Percentiles rank a stretch among this genome's conserved stretches.
These are phyloP conservation scores for Ophiostoma populinum DNA, from an alignment of 2,329 filamentous ascomycete genomes.

Conservation along the genomic window DNA sequence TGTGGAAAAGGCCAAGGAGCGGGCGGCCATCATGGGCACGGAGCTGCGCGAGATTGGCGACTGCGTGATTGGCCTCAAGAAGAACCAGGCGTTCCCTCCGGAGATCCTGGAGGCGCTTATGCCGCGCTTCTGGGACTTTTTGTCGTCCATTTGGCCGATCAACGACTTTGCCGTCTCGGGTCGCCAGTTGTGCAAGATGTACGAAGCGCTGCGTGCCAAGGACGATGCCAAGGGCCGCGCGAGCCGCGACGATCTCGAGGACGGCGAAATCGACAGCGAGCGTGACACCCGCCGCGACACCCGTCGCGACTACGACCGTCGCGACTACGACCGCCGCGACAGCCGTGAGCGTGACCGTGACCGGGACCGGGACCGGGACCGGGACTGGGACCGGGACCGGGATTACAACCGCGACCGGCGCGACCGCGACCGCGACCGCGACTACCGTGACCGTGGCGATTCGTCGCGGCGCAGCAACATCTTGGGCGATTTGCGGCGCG, in stretches of 20 bases:
- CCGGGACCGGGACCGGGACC: conserved; percentile 2
- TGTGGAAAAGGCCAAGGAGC: conserved; percentile 18
- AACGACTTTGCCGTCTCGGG: conserved; percentile 21
- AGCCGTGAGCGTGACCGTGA: conserved; percentile 8
- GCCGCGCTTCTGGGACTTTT: conserved; percentile 22
- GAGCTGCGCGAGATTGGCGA: conserved; percentile 21
- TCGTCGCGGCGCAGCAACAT: conserved; percentile 15
- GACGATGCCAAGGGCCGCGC: conserved; percentile 13
- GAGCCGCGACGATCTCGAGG: conserved; percentile 18
- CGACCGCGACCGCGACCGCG: conserved; percentile 7
- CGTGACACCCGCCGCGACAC: conserved; percentile 18
- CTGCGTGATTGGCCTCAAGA: conserved; percentile 18
- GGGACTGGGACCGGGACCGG: conserved; percentile 6
- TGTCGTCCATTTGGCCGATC: conserved; percentile 23
- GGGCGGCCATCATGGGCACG: conserved; percentile 20
- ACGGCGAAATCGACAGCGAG: conserved; percentile 22
- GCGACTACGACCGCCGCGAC: conserved; percentile 3
- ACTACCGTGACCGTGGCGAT: conserved; percentile 19
- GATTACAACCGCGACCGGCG: background rate
- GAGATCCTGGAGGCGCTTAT: conserved; percentile 19
- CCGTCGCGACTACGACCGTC: conserved; percentile 11
- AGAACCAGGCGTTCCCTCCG: conserved; percentile 16
- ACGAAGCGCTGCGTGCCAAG: conserved; percentile 18
- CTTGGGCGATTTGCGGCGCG: conserved; percentile 5
- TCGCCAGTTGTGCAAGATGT: conserved; percentile 20